Evolutionary conservation across 1,284 basidiomycete genomes (phyloP), one percentile per base, ranked within the genome.

Genomic region (Tilletiopsis washingtonensis): DNA sequence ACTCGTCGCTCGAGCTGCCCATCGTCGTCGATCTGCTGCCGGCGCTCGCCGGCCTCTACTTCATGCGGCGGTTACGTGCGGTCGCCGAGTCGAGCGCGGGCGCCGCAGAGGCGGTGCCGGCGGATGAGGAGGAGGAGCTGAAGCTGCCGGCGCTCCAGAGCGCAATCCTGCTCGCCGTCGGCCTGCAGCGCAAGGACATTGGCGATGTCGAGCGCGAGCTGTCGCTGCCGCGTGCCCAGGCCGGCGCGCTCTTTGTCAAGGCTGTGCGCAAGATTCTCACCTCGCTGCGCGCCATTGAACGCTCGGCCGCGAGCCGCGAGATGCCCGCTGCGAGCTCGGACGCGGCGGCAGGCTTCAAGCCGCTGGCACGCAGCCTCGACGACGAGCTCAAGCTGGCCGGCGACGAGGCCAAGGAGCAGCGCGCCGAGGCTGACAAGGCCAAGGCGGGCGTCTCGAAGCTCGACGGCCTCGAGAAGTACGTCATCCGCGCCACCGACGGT

Each of bases 1-100:
- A 93, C 74, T 94, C 91, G 75, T 84, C 87, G 82, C 80, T 98
- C 42, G 94, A 98, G 74, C 94, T 93, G 71, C 91, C 96, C 71
- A 88, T 96, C 64, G 82, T 98, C 51, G 78, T 98, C 43, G 94
- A 99, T 74, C 79, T 98, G 14, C 78, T 98, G 3, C 91, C 94
- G 0, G 80, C 78, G 0, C 76, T 93, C 29, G 83, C 88, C 0
- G 76, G 79, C 14, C 77, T 97, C 4, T 94, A 87, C 77, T 99
- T 98, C 91, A n/a, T 78, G 77, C 3, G 69, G 40, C 45, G 56
- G 59, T 71, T 47, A 45, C 77, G 62, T 12, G 59, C 53, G 2
- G 49, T 58, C 11, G 51, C 54, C n/a, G 62, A 65, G n/a, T 19
- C 15, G 17, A 14, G 14, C 21, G 23, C 40, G n/a, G 23, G 36